Percentiles rank a stretch among this genome's conserved stretches.
phyloP scores from a whole-genome alignment of 177 flowering plant genomes.

The Telopea speciosissima region DNA sequence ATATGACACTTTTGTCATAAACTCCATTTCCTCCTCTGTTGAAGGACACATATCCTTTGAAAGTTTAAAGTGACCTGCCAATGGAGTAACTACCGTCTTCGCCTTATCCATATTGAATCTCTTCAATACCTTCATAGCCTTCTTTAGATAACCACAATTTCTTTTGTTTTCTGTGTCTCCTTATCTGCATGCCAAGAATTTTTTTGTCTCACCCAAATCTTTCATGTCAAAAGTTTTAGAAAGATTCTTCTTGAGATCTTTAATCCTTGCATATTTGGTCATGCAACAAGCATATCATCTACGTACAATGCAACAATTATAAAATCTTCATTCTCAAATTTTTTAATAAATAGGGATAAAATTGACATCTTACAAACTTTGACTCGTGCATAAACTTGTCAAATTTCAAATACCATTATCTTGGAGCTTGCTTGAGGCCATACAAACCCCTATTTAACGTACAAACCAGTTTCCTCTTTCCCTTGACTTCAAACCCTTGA shows the following conservation, averaged over 20 bases:
- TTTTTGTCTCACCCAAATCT: neutral
- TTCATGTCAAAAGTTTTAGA: neutral
- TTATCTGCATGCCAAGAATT: neutral
- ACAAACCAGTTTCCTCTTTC: neutral
- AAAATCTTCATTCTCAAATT: neutral
- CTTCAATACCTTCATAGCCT: neutral
- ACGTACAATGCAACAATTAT: neutral
- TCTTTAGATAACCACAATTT: neutral
- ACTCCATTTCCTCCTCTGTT: too few relatives aligned
- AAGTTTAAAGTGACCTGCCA: neutral
- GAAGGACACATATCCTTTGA: too few relatives aligned
- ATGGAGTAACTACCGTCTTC: neutral
- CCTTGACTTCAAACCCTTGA: neutral
- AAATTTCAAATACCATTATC: neutral
- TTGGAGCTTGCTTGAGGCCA: neutral
- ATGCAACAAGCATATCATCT: neutral
- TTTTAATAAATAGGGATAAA: neutral
- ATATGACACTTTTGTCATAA: too few relatives aligned
- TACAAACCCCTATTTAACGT: neutral
- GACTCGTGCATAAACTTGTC: neutral
- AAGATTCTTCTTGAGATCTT: neutral
- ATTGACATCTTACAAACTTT: neutral
- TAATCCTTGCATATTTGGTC: neutral
- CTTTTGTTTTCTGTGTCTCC: neutral
- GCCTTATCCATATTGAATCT: neutral